Evolutionary conservation across 1,139 yeast genomes (phyloP).

Genomic region (Suhomyces wounanorum): DNA sequence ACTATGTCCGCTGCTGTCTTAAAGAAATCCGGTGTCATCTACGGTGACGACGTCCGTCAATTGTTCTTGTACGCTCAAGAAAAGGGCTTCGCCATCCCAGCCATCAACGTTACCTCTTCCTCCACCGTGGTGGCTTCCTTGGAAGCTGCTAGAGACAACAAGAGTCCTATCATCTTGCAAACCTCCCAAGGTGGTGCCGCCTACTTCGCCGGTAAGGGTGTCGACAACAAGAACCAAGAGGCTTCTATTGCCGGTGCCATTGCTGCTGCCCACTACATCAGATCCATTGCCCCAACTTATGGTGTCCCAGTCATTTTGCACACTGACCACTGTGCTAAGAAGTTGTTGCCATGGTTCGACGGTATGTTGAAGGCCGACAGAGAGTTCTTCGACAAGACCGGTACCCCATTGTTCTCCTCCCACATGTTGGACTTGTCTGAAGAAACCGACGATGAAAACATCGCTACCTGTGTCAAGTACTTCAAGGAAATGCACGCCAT

Average conservation of each 20-base stretch:
- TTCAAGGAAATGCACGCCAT: constrained; percentile 91
- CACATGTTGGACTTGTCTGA: constrained; percentile 99
- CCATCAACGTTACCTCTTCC: constrained; percentile 96
- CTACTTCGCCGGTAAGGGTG: constrained; percentile 99
- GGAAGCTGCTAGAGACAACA: constrained; percentile 97
- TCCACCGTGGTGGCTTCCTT: constrained; percentile 96
- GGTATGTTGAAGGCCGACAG: constrained; percentile 98
- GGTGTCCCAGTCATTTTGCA: constrained; percentile 96
- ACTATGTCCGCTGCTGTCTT: constrained; percentile 64
- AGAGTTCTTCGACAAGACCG: constrained; percentile 80
- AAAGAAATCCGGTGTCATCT: constrained; percentile 94
- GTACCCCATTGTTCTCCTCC: constrained; percentile 96
- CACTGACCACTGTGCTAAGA: constrained; percentile 99
- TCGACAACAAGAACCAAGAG: constrained; percentile 85
- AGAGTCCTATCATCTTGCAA: constrained; percentile 95
- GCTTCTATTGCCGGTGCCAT: constrained; percentile 95
- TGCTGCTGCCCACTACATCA: constrained; percentile 98
- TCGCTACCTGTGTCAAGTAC: constrained; percentile 91
- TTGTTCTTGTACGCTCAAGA: constrained; percentile 93
- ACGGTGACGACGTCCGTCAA: constrained; percentile 95
- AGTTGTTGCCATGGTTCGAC: constrained; percentile 97
- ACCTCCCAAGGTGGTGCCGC: constrained; percentile 99
- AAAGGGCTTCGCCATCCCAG: constrained; percentile 96
- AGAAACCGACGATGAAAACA: constrained; percentile 95
- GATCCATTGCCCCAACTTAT: constrained; percentile 94